Conservation (phyloP, 805 yeast genomes). For the Schizosaccharomyces lindneri region DNA sequence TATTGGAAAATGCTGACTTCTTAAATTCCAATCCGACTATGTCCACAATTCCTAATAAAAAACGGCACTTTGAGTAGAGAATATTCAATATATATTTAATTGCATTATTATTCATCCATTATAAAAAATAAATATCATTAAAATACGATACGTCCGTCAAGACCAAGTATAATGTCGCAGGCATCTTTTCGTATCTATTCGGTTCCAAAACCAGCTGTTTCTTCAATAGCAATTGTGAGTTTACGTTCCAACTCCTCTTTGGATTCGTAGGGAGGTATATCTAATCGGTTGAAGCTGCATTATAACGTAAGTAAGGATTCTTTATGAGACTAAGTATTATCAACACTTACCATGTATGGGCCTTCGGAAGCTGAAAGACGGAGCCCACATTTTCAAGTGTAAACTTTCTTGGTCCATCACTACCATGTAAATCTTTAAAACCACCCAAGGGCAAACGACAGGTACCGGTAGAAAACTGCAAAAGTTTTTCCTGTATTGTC, state of each 20-base stretch:
- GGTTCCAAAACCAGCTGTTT: slow-evolving; percentile 96
- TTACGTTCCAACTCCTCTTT: slow-evolving; percentile 70
- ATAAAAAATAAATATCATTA: too few relatives aligned
- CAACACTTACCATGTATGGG: slow-evolving; percentile 52
- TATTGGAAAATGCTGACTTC: not conserved
- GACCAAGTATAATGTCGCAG: too few relatives aligned
- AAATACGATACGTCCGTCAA: too few relatives aligned
- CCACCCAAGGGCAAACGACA: slow-evolving; percentile 98
- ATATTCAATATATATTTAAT: not conserved
- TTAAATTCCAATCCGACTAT: not conserved
- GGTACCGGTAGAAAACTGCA: slow-evolving; percentile 96
- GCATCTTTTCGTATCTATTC: slow-evolving; percentile 24
- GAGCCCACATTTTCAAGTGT: slow-evolving; percentile 98
- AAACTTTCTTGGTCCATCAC: slow-evolving; percentile 97
- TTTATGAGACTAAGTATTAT: not conserved
- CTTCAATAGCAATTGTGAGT: slow-evolving; percentile 88
- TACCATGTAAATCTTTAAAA: slow-evolving; percentile 92
- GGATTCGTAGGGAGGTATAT: slow-evolving; percentile 77
- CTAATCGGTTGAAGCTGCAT: slow-evolving; percentile 72
- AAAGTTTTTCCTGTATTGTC: slow-evolving; percentile 37
- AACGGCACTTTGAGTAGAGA: not conserved
- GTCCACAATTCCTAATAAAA: not conserved
- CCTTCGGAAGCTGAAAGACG: slow-evolving; percentile 69
- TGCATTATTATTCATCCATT: too few relatives aligned
- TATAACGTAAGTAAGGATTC: not conserved